phyloP scores from a whole-genome alignment of 169 alveolate species.

The Babesia ovis region DNA sequence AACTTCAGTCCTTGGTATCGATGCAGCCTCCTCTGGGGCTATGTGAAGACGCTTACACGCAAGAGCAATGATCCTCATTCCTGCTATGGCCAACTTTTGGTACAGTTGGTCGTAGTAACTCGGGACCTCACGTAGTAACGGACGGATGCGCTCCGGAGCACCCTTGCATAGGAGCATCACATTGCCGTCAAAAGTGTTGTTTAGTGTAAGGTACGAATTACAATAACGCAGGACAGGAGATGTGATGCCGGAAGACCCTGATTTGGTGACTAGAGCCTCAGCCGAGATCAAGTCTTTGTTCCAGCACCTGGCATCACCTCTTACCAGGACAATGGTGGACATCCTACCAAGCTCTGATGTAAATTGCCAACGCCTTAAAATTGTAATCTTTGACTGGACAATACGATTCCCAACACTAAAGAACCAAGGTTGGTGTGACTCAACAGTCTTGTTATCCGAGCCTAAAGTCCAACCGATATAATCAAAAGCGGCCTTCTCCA shows the following conservation, averaged over 20 bases:
- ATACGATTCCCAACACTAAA: not conserved
- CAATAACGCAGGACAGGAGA: not conserved
- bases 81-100: slow-evolving; percentile 83
- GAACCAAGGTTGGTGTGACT: slow-evolving; percentile 29
- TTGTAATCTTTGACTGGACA: slow-evolving; percentile 22
- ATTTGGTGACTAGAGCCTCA: not conserved
- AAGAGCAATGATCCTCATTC: slow-evolving; percentile 84
- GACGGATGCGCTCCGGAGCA: slow-evolving; percentile 92
- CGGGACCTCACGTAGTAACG: slow-evolving; percentile 87
- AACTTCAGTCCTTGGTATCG: slow-evolving; percentile 80
- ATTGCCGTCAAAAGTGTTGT: slow-evolving; percentile 22
- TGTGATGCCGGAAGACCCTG: not conserved
- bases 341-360: slow-evolving; percentile 86
- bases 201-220: not conserved
- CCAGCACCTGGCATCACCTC: slow-evolving; percentile 44
- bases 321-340: slow-evolving; percentile 55
- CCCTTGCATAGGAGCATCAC: slow-evolving; percentile 89
- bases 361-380: slow-evolving; percentile 83
- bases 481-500: slow-evolving; percentile 89
- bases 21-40: slow-evolving; percentile 38
- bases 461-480: slow-evolving; percentile 60
- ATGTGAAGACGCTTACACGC: slow-evolving; percentile 70
- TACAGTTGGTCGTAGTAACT: slow-evolving; percentile 83
- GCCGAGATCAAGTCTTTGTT: not conserved
- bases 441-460: slow-evolving; percentile 30